A percentile compares a stretch with the other conserved stretches of the same genome.
phyloP scores from a whole-genome alignment of 2,329 filamentous ascomycete genomes.

The Aspergillus fumigatus region DNA sequence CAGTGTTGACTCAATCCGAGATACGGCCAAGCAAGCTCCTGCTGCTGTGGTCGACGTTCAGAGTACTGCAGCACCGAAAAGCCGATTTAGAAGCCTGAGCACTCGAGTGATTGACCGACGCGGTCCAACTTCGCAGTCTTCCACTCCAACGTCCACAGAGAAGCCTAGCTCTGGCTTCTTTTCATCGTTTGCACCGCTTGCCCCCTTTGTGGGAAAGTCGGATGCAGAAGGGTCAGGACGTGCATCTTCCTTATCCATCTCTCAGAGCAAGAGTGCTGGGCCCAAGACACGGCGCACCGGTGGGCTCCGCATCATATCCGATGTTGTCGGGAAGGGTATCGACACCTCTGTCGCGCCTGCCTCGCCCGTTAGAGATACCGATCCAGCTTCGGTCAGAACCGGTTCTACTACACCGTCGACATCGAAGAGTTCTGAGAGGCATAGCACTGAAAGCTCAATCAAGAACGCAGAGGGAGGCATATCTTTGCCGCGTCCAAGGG shows the following conservation, averaged over 20 bases:
- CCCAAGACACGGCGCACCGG: slow-evolving; percentile 56
- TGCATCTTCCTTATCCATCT: slow-evolving; percentile 45
- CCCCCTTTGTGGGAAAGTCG: slow-evolving; percentile 40
- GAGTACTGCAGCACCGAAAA: slow-evolving; percentile 49
- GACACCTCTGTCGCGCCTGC: slow-evolving; percentile 39
- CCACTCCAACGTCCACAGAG: slow-evolving; percentile 55
- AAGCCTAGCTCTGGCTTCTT: slow-evolving; percentile 38
- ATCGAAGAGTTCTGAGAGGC: slow-evolving; percentile 71
- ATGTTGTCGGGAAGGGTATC: slow-evolving; percentile 56
- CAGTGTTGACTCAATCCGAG: slow-evolving; percentile 70
- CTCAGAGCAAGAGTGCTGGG: slow-evolving; percentile 54
- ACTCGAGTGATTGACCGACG: slow-evolving; percentile 48
- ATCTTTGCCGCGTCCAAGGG: slow-evolving; percentile 49
- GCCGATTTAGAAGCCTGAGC: slow-evolving; percentile 56
- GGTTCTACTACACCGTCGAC: slow-evolving; percentile 66
- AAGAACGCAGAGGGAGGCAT: slow-evolving; percentile 46
- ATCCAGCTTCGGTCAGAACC: slow-evolving; percentile 66
- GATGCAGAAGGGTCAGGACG: slow-evolving; percentile 50
- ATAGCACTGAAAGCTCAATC: slow-evolving; percentile 61
- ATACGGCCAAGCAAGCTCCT: slow-evolving; percentile 47
- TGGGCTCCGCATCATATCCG: slow-evolving; percentile 81
- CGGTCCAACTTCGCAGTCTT: slow-evolving; percentile 42
- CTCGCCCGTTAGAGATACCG: slow-evolving; percentile 49
- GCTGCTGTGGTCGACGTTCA: slow-evolving; percentile 57
- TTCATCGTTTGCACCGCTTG: slow-evolving; percentile 48